These are phyloP conservation scores for Fusarium tricinctum DNA, from an alignment of 2,329 filamentous ascomycete genomes.

Conservation along the genomic window DNA sequence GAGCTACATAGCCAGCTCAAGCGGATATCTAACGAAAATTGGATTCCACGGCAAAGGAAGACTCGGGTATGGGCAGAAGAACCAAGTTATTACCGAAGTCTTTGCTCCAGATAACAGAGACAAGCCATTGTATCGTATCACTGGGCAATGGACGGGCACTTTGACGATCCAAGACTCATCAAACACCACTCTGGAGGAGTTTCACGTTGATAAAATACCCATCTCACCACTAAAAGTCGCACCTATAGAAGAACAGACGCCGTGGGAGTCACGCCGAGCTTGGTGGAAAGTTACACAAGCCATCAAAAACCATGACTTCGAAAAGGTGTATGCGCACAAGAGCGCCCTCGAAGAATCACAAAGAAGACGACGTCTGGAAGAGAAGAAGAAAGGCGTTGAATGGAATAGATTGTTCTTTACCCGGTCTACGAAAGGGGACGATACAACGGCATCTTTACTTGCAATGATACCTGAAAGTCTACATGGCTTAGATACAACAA, in stretches of 20 bases:
- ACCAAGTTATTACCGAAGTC: constrained; percentile 14
- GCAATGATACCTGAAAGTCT: neutral
- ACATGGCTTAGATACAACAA: neutral
- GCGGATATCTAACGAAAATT: constrained; percentile 24
- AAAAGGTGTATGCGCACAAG: constrained; percentile 79
- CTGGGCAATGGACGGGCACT: constrained; percentile 8
- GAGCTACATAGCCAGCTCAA: constrained; percentile 24
- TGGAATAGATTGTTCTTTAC: constrained; percentile 40
- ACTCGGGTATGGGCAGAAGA: constrained; percentile 22
- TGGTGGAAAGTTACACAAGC: constrained; percentile 83
- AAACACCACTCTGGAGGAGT: constrained; percentile 1
- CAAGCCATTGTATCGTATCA: constrained; percentile 13
- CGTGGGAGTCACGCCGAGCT: constrained; percentile 83
- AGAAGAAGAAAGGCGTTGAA: constrained; percentile 64
- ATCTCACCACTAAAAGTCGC: neutral
- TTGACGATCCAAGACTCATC: constrained; percentile 12
- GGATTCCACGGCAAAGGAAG: constrained; percentile 18
- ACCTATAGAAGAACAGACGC: constrained; percentile 76
- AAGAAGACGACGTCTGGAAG: constrained; percentile 77
- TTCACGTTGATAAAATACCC: constrained; percentile 19
- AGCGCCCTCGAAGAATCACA: constrained; percentile 86
- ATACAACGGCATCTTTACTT: neutral
- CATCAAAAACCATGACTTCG: constrained; percentile 80
- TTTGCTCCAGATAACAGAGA: constrained; percentile 14
- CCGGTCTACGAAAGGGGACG: constrained; percentile 6